These are phyloP conservation scores for Phytophthora gonapodyides DNA, from an alignment of 352 stramenopile species.

Conservation along the genomic window DNA sequence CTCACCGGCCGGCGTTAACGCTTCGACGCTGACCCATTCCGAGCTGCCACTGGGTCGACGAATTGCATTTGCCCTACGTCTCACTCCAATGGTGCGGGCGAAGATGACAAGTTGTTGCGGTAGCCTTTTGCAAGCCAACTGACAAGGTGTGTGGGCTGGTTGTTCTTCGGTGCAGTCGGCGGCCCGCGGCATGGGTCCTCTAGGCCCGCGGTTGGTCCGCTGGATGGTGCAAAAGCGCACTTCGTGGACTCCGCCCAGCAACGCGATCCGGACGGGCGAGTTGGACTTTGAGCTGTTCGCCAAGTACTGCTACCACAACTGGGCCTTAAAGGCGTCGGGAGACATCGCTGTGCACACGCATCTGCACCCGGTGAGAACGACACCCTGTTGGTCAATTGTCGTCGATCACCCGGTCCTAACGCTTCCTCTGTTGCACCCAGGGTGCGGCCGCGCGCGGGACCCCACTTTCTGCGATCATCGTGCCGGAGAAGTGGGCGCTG, in stretches of 20 bases:
- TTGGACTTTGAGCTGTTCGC: conserved; percentile 67
- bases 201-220: conserved; percentile 50
- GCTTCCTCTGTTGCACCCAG: conserved; percentile 13
- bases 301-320: conserved; percentile 79
- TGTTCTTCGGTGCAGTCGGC: conserved; percentile 34
- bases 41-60: conserved; percentile 37
- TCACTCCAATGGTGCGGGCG: conserved; percentile 59
- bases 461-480: conserved; percentile 51
- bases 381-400: background rate
- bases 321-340: conserved; percentile 63
- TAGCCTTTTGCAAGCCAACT: background rate
- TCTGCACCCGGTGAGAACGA: conserved; percentile 53
- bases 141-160: background rate
- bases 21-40: conserved; percentile 31
- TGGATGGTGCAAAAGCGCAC: conserved; percentile 56
- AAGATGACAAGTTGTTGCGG: background rate
- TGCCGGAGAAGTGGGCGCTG: conserved; percentile 44
- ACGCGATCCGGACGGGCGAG: conserved; percentile 67
- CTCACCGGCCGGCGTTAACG: conserved; percentile 62
- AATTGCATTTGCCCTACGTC: conserved; percentile 34
- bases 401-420: background rate
- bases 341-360: conserved; percentile 74
- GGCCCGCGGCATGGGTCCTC: conserved; percentile 57
- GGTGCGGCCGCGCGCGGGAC: conserved; percentile 44
- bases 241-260: conserved; percentile 55